Conservation (phyloP, 2,329 filamentous ascomycete species). For the Trichoderma oligosporum region DNA sequence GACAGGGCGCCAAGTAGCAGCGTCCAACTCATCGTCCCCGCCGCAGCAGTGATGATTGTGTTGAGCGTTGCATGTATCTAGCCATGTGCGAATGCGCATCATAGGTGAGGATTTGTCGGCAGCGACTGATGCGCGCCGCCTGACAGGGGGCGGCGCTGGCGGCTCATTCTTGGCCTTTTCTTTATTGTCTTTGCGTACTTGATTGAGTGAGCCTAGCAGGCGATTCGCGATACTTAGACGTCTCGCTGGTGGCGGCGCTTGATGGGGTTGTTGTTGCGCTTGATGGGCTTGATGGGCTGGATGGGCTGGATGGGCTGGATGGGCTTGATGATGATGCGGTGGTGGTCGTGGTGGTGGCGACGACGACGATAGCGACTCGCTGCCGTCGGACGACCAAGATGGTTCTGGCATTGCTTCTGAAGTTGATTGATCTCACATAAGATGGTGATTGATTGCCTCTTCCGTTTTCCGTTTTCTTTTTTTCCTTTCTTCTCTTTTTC, state of each 20-base stretch:
- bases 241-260: conserved; percentile 29
- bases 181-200: conserved; percentile 30
- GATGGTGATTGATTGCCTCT: neutral
- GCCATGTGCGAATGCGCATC: conserved; percentile 41
- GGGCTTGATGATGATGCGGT: conserved; percentile 10
- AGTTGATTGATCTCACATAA: too few species aligned
- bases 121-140: conserved; percentile 33
- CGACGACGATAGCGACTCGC: conserved; percentile 14
- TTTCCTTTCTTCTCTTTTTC: neutral
- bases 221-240: conserved; percentile 42
- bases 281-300: conserved; percentile 5
- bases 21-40: conserved; percentile 24
- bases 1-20: conserved; percentile 37
- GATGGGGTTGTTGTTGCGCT: neutral
- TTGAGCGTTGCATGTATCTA: conserved; percentile 42
- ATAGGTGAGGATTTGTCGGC: conserved; percentile 35
- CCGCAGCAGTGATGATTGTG: conserved; percentile 41
- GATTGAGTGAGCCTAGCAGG: conserved; percentile 35
- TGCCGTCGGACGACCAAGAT: conserved; percentile 8
- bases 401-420: conserved; percentile 9
- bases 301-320: neutral
- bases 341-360: conserved; percentile 1
- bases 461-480: neutral
- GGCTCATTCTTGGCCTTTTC: conserved; percentile 22
- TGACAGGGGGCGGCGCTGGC: conserved; percentile 18